A percentile compares a stretch with the other conserved stretches of the same genome.
Conservation (phyloP, 1,139 yeast species). For the Kluyveromyces marxianus region DNA sequence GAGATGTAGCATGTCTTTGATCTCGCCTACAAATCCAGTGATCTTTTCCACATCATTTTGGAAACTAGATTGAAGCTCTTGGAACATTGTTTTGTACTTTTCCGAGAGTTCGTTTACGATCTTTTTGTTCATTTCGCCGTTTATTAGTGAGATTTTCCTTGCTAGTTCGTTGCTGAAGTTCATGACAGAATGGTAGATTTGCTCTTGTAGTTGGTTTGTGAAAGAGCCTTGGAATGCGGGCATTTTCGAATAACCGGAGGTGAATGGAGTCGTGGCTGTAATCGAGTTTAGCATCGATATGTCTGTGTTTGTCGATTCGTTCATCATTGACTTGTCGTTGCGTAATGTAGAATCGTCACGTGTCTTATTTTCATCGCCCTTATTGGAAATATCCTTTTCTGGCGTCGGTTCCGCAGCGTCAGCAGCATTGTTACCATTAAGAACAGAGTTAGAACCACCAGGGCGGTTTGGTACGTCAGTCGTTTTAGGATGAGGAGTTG, state of each 20-base stretch:
- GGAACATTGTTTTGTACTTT: constrained; percentile 30
- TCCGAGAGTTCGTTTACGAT: constrained; percentile 29
- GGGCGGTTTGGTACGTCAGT: neutral
- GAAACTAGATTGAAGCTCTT: constrained; percentile 29
- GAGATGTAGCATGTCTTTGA: constrained; percentile 29
- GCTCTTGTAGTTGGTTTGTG: constrained; percentile 31
- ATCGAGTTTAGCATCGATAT: constrained; percentile 2
- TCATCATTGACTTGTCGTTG: neutral
- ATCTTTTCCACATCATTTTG: constrained; percentile 32
- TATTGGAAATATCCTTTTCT: neutral
- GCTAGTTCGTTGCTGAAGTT: constrained; percentile 31
- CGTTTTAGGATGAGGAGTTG: neutral
- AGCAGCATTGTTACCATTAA: neutral
- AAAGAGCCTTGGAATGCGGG: constrained; percentile 16
- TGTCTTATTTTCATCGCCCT: neutral
- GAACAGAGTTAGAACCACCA: too few relatives aligned
- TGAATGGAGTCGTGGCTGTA: neutral
- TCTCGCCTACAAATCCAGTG: constrained; percentile 29
- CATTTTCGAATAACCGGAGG: neutral
- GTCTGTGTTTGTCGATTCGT: constrained; percentile 1
- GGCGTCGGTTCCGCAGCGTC: neutral
- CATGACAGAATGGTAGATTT: constrained; percentile 30
- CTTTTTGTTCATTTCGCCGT: constrained; percentile 31
- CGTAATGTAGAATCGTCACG: constrained; percentile 2
- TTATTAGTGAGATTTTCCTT: constrained; percentile 30